Percentiles rank a stretch among this genome's conserved stretches.
Conservation (phyloP, 257 asterid genomes). For the Datura wrightii region DNA sequence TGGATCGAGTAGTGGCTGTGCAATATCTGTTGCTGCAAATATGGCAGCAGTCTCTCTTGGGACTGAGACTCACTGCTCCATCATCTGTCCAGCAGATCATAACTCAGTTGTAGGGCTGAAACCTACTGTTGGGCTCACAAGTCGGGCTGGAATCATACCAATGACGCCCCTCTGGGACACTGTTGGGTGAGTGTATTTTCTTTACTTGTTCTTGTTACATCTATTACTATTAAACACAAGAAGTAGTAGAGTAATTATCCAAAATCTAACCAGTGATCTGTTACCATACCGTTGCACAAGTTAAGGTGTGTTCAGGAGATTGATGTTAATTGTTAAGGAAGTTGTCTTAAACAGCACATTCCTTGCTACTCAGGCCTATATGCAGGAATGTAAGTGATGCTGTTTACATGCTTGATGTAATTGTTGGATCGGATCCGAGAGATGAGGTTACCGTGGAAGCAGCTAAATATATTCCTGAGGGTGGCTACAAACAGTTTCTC, state of each 20-base stretch:
- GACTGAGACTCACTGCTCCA: constrained; percentile 69
- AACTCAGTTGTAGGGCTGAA: constrained; percentile 74
- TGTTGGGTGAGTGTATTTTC: constrained; percentile 49
- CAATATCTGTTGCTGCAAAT: constrained; percentile 71
- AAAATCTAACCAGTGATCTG: neutral
- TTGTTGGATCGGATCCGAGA: constrained; percentile 50
- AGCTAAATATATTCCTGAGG: constrained; percentile 49
- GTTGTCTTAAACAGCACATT: neutral
- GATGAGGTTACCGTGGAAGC: constrained; percentile 48
- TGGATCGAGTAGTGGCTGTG: constrained; percentile 82
- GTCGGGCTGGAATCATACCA: constrained; percentile 71
- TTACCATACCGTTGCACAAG: neutral
- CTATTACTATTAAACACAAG: neutral
- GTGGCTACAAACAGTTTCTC: constrained; percentile 55
- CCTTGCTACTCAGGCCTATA: constrained; percentile 45
- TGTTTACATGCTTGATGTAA: constrained; percentile 56
- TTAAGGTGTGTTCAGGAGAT: neutral
- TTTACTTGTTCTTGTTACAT: neutral
- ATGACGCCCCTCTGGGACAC: constrained; percentile 68
- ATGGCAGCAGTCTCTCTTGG: constrained; percentile 67
- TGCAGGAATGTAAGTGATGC: constrained; percentile 61
- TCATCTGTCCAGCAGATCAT: constrained; percentile 63
- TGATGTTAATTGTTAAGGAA: neutral
- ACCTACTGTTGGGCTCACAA: constrained; percentile 75
- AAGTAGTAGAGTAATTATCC: neutral